Percentiles rank a stretch among this genome's conserved stretches.
These are phyloP conservation scores for Pseudonitzschia pungens DNA, from an alignment of 108 stramenopile genomes.

Conservation along the genomic window DNA sequence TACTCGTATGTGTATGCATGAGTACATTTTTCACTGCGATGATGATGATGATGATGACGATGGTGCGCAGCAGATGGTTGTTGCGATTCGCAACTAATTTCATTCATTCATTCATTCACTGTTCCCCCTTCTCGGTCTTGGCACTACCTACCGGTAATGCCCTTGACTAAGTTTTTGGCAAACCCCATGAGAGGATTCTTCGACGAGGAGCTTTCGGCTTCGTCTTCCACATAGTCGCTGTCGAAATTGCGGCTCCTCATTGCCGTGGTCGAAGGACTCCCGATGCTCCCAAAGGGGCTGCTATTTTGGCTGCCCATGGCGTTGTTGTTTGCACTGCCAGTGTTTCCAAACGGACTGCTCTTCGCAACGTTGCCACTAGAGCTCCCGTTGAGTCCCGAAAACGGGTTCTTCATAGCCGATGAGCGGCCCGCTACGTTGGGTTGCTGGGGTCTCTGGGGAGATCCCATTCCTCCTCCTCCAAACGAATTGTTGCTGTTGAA, in stretches of 20 bases:
- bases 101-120: too few species aligned
- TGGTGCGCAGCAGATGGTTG: too few species aligned
- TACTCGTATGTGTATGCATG: too few species aligned
- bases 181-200: not conserved
- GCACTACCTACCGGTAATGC: not conserved
- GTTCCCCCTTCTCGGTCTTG: not conserved
- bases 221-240: not conserved
- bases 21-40: too few species aligned
- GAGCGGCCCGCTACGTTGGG: not conserved
- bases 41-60: too few species aligned
- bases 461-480: slow-evolving; percentile 3
- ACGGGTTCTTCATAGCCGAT: not conserved
- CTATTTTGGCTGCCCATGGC: not conserved
- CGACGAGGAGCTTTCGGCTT: not conserved
- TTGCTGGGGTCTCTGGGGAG: not conserved
- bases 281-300: not conserved
- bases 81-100: too few species aligned
- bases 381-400: not conserved
- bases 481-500: not conserved
- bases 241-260: not conserved
- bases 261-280: not conserved
- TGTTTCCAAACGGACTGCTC: not conserved
- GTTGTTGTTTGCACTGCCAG: not conserved
- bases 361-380: too few species aligned
- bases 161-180: not conserved